phyloP scores from a whole-genome alignment of 192 early-diverging fungal genomes.

The Borealophlyctis nickersoniae region DNA sequence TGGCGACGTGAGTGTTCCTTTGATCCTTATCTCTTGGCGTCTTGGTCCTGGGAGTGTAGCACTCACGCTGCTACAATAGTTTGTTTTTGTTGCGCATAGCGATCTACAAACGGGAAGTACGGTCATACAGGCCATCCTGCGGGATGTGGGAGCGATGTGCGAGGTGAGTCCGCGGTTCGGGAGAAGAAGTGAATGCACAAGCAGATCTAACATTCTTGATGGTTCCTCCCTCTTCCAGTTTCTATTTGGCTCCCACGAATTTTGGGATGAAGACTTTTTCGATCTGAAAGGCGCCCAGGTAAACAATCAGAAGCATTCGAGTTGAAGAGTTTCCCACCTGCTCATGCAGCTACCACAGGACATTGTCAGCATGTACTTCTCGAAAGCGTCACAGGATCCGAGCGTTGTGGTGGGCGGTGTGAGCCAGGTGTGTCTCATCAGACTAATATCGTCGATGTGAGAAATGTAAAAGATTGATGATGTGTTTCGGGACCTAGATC shows the following conservation, averaged over 20 bases:
- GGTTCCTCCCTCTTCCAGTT: constrained; percentile 32
- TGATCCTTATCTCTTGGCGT: no score
- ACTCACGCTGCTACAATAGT: constrained; percentile 33
- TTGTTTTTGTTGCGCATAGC: constrained; percentile 55
- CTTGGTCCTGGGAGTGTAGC: no score
- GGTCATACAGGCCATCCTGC: constrained; percentile 49
- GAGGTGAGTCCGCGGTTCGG: constrained; percentile 35
- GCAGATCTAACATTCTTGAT: constrained; percentile 3
- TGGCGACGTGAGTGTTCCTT: constrained; percentile 48
- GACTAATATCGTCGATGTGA: constrained; percentile 2
- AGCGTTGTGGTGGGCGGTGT: constrained; percentile 47
- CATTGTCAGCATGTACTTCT: constrained; percentile 48
- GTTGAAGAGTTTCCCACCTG: not conserved
- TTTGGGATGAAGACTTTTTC: constrained; percentile 61
- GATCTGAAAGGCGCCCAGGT: constrained; percentile 59
- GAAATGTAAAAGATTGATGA: not conserved
- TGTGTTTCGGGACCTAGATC: constrained; percentile 28
- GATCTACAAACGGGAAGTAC: constrained; percentile 43
- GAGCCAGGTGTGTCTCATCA: constrained; percentile 39
- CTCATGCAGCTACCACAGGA: constrained; percentile 28
- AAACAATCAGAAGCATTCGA: not conserved
- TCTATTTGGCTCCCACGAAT: constrained; percentile 49
- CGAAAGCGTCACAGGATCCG: constrained; percentile 44
- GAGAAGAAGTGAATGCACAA: not conserved
- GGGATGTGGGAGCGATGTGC: constrained; percentile 54